These are phyloP conservation scores for Sordariomycetes sp. DNA, from an alignment of 2,329 filamentous ascomycete genomes.

Conservation along the genomic window DNA sequence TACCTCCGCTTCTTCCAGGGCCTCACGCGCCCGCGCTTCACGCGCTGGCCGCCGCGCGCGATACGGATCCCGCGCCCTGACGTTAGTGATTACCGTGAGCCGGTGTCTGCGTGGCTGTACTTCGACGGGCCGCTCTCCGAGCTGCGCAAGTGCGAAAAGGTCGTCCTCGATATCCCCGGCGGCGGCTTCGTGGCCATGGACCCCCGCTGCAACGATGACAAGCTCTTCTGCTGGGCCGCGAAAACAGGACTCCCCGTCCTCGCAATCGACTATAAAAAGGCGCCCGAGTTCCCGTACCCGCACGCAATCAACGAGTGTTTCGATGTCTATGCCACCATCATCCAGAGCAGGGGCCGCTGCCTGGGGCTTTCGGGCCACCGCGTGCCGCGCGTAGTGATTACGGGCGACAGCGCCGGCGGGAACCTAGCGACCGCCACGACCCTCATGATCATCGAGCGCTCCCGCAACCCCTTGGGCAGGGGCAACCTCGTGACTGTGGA, in stretches of 20 bases:
- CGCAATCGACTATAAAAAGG: constrained; percentile 68
- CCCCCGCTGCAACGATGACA: constrained; percentile 88
- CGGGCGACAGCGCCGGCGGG: constrained; percentile 34
- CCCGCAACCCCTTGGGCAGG: constrained; percentile 25
- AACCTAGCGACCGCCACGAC: constrained; percentile 53
- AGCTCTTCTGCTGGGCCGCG: constrained; percentile 81
- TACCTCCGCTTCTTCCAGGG: constrained; percentile 64
- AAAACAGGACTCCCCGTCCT: constrained; percentile 80
- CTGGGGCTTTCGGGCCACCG: constrained; percentile 27
- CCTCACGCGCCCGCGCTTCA: constrained; percentile 65
- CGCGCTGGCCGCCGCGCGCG: constrained; percentile 66
- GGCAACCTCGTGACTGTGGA: constrained; percentile 22
- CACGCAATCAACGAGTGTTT: constrained; percentile 34
- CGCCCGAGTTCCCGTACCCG: constrained; percentile 35
- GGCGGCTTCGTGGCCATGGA: constrained; percentile 96
- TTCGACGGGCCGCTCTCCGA: constrained; percentile 79
- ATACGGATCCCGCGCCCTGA: constrained; percentile 73
- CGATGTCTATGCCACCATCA: constrained; percentile 26
- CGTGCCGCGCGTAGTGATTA: constrained; percentile 26
- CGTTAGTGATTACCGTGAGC: constrained; percentile 70
- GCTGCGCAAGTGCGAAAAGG: constrained; percentile 59
- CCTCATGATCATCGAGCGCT: constrained; percentile 78
- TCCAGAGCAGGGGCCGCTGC: constrained; percentile 24
- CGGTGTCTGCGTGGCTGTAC: constrained; percentile 80
- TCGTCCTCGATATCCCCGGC: constrained; percentile 83